These are phyloP conservation scores for Lagenaria siceraria DNA, from an alignment of 306 rosid genomes.

Conservation along the genomic window DNA sequence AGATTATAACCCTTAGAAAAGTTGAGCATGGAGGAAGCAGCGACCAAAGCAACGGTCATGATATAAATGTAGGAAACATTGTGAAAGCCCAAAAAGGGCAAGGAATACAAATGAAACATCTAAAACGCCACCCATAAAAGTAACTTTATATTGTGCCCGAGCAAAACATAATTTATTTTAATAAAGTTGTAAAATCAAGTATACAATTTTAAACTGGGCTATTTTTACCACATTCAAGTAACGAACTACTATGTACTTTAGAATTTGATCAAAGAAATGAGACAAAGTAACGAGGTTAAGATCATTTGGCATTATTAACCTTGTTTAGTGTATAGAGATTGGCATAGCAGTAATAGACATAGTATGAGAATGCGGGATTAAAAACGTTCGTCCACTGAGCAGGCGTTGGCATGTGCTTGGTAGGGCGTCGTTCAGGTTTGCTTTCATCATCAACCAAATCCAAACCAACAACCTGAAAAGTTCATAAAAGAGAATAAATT, in stretches of 20 bases:
- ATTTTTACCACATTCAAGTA: not conserved
- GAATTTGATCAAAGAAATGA: not conserved
- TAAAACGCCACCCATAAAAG: not conserved
- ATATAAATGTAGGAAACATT: not conserved
- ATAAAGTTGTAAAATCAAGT: not conserved
- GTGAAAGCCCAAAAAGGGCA: not conserved
- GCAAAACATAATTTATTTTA: not conserved
- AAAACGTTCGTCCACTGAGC: slow-evolving; percentile 91
- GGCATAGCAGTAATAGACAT: slow-evolving; percentile 91
- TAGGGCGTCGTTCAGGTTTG: slow-evolving; percentile 97
- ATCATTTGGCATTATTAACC: slow-evolving; percentile 22
- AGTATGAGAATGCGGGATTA: slow-evolving; percentile 94
- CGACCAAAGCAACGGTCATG: not conserved
- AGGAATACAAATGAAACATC: not conserved
- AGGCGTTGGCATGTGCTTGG: slow-evolving; percentile 98
- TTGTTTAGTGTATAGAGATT: slow-evolving; percentile 87
- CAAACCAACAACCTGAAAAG: slow-evolving; percentile 70
- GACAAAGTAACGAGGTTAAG: not conserved
- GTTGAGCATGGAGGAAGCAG: not conserved
- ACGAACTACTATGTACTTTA: not conserved
- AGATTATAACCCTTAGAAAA: not conserved
- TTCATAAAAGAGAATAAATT: not conserved
- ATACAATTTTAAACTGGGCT: not conserved
- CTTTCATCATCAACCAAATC: slow-evolving; percentile 96
- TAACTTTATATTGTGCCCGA: not conserved